phyloP scores from a whole-genome alignment of 768 basidiomycete genomes.

The Amanita rubescens region DNA sequence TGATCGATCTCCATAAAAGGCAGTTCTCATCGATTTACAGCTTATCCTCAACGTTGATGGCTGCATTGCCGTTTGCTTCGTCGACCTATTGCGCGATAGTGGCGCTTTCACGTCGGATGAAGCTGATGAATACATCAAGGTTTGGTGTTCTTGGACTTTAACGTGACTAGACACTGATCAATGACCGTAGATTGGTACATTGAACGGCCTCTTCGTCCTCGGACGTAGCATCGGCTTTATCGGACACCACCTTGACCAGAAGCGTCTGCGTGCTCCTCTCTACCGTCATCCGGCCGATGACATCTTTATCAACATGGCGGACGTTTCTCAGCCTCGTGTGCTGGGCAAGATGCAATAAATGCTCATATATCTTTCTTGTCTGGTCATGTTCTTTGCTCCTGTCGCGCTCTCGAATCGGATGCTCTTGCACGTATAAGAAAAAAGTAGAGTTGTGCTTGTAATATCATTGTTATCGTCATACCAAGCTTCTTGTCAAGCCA shows the following conservation, averaged over 20 bases:
- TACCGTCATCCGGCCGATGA: conserved; percentile 95
- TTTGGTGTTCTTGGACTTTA: conserved; percentile 12
- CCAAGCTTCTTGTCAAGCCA: too few relatives aligned
- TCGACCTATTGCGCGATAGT: conserved; percentile 84
- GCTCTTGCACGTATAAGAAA: not conserved
- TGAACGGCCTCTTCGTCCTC: conserved; percentile 96
- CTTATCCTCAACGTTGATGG: conserved; percentile 97
- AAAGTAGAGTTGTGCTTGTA: not conserved
- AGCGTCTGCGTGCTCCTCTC: conserved; percentile 84
- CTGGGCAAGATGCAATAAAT: conserved; percentile 42
- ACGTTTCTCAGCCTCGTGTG: conserved; percentile 75
- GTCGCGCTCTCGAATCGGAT: conserved; percentile 35
- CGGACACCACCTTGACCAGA: conserved; percentile 95
- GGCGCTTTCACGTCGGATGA: conserved; percentile 96
- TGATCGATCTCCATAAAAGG: not conserved
- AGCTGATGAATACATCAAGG: conserved; percentile 95
- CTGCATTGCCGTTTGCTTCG: conserved; percentile 93
- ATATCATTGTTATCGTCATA: not conserved
- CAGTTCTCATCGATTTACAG: conserved; percentile 21
- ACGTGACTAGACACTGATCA: not conserved
- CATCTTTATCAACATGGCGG: conserved; percentile 93
- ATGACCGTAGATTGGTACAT: conserved; percentile 62
- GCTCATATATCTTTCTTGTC: too few relatives aligned
- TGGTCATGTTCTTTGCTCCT: conserved; percentile 10
- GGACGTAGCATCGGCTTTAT: conserved; percentile 98